phyloP scores from a whole-genome alignment of 2,329 filamentous ascomycete species.

The Phyllosticta capitalensis region DNA sequence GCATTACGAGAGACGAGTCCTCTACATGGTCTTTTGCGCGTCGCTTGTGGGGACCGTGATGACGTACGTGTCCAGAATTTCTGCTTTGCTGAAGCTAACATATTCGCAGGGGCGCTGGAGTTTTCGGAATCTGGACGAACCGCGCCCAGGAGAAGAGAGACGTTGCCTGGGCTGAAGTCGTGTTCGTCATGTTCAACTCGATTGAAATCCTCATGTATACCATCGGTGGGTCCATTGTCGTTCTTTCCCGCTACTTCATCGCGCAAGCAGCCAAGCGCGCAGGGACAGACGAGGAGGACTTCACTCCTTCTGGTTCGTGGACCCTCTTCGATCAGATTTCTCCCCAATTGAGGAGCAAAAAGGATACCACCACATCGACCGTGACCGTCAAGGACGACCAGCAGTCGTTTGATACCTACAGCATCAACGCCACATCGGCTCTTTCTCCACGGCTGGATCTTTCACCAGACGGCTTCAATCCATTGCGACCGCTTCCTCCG shows the following conservation, averaged over 20 bases:
- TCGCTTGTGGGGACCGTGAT: slow-evolving; percentile 1
- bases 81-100: not conserved
- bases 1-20: slow-evolving; percentile 2
- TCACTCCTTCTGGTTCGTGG: not conserved
- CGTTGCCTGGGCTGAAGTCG: slow-evolving; percentile 5
- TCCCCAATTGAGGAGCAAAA: not conserved
- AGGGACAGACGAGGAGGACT: not conserved
- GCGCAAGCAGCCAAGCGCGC: slow-evolving; percentile 1
- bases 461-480: not conserved
- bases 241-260: slow-evolving; percentile 10
- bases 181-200: slow-evolving; percentile 10
- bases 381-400: not conserved
- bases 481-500: slow-evolving; percentile 2
- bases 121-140: slow-evolving; percentile 9
- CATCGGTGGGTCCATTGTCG: slow-evolving; percentile 7
- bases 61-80: not conserved
- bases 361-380: not conserved
- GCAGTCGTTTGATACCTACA: not conserved
- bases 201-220: slow-evolving; percentile 10
- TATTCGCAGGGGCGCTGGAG: slow-evolving; percentile 1
- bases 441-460: not conserved
- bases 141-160: not conserved
- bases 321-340: not conserved
- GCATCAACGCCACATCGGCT: not conserved
- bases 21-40: slow-evolving; percentile 3